Evolutionary conservation across 371 early-diverging fungal species (phyloP).

Genomic region (Nematocida parisii): DNA sequence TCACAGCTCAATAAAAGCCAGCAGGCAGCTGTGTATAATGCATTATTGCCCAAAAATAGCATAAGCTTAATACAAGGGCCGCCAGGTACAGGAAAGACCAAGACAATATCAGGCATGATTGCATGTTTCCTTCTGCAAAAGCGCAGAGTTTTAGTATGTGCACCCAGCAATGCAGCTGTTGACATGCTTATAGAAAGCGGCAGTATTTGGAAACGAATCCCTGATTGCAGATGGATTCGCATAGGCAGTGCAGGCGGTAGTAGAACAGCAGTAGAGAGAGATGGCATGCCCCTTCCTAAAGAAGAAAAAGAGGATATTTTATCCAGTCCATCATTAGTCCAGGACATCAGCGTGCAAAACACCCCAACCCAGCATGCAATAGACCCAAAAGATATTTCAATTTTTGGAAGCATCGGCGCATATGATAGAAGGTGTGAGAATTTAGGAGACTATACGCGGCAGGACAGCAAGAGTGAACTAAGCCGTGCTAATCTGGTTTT

Average conservation of each 20-base stretch:
- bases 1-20: conserved; percentile 56
- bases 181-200: conserved; percentile 70
- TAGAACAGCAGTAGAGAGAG: neutral
- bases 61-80: conserved; percentile 65
- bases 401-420: neutral
- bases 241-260: neutral
- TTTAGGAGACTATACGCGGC: neutral
- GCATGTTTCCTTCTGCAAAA: conserved; percentile 74
- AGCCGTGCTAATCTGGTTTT: conserved; percentile 19
- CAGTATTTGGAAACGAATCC: neutral
- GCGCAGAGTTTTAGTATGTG: conserved; percentile 79
- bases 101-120: conserved; percentile 80
- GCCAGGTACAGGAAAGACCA: conserved; percentile 86
- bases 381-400: neutral
- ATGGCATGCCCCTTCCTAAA: neutral
- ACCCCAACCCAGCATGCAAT: neutral
- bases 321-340: neutral
- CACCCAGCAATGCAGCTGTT: conserved; percentile 84
- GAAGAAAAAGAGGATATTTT: neutral
- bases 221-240: conserved; percentile 3
- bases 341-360: neutral
- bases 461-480: neutral
- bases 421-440: neutral
- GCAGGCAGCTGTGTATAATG: conserved; percentile 43
- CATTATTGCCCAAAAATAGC: neutral